phyloP scores from a whole-genome alignment of 176 grass and related monocot species.

The Chloris gayana region DNA sequence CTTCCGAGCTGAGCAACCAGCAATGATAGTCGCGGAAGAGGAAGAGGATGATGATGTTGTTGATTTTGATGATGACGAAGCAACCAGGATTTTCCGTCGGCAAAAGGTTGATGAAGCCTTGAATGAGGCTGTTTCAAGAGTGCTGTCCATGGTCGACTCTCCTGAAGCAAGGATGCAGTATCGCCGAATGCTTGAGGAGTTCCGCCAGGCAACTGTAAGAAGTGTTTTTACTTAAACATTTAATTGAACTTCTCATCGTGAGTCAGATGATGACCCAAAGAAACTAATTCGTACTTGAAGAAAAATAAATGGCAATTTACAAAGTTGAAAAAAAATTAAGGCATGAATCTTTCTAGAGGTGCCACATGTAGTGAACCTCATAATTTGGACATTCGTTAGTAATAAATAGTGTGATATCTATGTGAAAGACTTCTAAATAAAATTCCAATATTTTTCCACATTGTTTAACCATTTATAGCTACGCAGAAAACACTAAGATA shows the following conservation, averaged over 20 bases:
- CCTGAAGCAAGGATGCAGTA: conserved; percentile 91
- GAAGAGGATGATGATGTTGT: conserved; percentile 55
- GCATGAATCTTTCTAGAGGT: conserved; percentile 4
- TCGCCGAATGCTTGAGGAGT: conserved; percentile 86
- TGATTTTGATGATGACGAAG: conserved; percentile 74
- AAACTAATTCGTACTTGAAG: conserved; percentile 1
- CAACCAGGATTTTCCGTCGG: conserved; percentile 71
- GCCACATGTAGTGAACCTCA: not conserved
- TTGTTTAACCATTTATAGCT: not conserved
- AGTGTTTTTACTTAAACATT: conserved; percentile 14
- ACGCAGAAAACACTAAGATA: not conserved
- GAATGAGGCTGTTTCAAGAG: conserved; percentile 81
- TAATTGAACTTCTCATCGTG: conserved; percentile 21
- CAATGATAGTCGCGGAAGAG: conserved; percentile 45
- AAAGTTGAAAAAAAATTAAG: not conserved
- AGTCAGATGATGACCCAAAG: conserved; percentile 11
- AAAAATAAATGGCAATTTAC: not conserved
- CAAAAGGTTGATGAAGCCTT: conserved; percentile 91
- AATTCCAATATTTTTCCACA: not conserved
- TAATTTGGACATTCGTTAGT: not conserved
- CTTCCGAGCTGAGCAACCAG: conserved; percentile 65
- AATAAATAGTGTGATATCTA: conserved; percentile 1
- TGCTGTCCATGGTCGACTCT: conserved; percentile 85
- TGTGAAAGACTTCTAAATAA: not conserved
- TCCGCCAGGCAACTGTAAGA: conserved; percentile 81